phyloP scores from a whole-genome alignment of 2,329 filamentous ascomycete species.

The Hymenoscyphus albidus region DNA sequence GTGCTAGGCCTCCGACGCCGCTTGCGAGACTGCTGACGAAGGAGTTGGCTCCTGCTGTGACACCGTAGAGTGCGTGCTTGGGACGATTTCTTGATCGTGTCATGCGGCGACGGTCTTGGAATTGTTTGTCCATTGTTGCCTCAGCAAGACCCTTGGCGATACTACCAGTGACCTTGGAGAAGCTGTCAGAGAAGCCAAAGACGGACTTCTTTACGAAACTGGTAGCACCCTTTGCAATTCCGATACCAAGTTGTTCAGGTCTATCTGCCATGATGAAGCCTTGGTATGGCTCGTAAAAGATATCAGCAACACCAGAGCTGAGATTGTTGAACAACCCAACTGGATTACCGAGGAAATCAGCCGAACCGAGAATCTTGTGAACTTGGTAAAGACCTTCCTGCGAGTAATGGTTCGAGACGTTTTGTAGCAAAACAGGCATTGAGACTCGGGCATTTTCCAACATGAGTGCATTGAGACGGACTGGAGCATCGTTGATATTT shows the following conservation, averaged over 20 bases:
- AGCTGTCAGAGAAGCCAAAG: slow-evolving; percentile 94
- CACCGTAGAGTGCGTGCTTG: slow-evolving; percentile 95
- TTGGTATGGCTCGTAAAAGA: slow-evolving; percentile 99
- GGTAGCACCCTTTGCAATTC: slow-evolving; percentile 93
- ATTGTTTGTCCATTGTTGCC: slow-evolving; percentile 96
- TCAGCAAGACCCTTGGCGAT: slow-evolving; percentile 95
- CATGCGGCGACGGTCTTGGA: slow-evolving; percentile 93
- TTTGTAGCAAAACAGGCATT: slow-evolving; percentile 75
- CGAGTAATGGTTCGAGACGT: slow-evolving; percentile 90
- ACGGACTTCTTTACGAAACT: slow-evolving; percentile 99
- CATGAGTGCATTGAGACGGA: slow-evolving; percentile 89
- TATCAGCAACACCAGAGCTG: slow-evolving; percentile 92
- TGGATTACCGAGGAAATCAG: slow-evolving; percentile 95
- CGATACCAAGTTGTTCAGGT: slow-evolving; percentile 89
- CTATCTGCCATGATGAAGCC: slow-evolving; percentile 93
- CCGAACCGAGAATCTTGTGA: slow-evolving; percentile 94
- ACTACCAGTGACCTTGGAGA: slow-evolving; percentile 96
- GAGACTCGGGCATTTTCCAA: slow-evolving; percentile 94
- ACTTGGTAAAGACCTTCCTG: slow-evolving; percentile 95
- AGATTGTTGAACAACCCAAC: slow-evolving; percentile 98
- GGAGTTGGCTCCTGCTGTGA: slow-evolving; percentile 91
- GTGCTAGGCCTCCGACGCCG: slow-evolving; percentile 86
- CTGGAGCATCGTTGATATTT: slow-evolving; percentile 96
- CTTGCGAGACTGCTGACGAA: slow-evolving; percentile 90
- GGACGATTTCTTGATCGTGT: slow-evolving; percentile 88